Percentiles rank a stretch among this genome's conserved stretches.
These are phyloP conservation scores for Fusarium tuaranense DNA, from an alignment of 2,329 filamentous ascomycete species.

Conservation along the genomic window DNA sequence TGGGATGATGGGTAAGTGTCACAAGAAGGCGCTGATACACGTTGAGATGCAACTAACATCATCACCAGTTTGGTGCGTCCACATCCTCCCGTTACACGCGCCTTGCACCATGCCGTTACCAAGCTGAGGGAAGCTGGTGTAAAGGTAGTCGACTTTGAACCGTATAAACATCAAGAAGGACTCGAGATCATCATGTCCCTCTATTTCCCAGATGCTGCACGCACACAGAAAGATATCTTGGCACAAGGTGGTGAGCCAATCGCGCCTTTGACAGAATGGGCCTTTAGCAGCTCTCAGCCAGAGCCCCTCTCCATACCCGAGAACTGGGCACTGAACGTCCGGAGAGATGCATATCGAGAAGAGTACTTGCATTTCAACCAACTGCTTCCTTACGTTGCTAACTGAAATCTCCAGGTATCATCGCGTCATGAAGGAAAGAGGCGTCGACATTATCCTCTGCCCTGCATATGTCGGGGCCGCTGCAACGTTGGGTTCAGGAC, in stretches of 20 bases:
- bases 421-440: background rate
- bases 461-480: background rate
- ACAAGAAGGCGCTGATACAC: background rate
- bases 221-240: conserved; percentile 29
- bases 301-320: conserved; percentile 17
- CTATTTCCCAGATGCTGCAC: conserved; percentile 39
- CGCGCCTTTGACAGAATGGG: conserved; percentile 39
- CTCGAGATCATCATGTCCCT: conserved; percentile 33
- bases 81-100: conserved; percentile 41
- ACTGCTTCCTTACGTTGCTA: background rate
- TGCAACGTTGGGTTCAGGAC: conserved; percentile 6
- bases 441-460: background rate
- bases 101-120: conserved; percentile 26
- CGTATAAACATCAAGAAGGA: conserved; percentile 37
- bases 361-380: background rate
- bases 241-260: conserved; percentile 39
- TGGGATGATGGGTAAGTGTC: background rate
- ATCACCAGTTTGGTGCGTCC: conserved; percentile 19
- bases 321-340: conserved; percentile 38
- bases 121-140: conserved; percentile 35
- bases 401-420: background rate
- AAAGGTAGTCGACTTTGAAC: conserved; percentile 40
- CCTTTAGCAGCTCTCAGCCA: conserved; percentile 22
- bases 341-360: conserved; percentile 28
- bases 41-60: background rate